phyloP scores from a whole-genome alignment of 2,329 filamentous ascomycete genomes.

The Sporothrix curviconia region DNA sequence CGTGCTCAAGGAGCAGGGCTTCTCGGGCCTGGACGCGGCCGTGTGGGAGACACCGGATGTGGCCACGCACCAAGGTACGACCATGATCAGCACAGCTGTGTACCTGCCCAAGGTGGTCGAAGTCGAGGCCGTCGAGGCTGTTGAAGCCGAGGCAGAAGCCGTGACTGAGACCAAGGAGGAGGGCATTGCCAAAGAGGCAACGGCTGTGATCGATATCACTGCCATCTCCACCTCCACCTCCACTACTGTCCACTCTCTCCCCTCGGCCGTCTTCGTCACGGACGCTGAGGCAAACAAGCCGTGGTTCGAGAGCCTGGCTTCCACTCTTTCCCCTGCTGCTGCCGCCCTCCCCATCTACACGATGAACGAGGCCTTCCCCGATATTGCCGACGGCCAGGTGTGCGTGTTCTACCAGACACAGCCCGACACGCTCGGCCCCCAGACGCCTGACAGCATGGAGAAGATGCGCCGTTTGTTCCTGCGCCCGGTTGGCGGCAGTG shows the following conservation, averaged over 20 bases:
- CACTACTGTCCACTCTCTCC: not conserved
- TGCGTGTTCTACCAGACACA: constrained; percentile 18
- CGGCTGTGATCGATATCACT: too few relatives aligned
- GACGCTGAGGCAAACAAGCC: constrained; percentile 13
- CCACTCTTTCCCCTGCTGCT: not conserved
- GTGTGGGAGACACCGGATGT: constrained; percentile 20
- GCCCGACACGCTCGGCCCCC: constrained; percentile 12
- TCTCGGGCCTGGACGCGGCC: constrained; percentile 18
- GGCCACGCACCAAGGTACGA: constrained; percentile 18
- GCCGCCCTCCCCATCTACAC: constrained; percentile 4
- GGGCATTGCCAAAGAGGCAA: not conserved
- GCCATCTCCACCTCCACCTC: too few relatives aligned
- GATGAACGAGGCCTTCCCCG: constrained; percentile 3
- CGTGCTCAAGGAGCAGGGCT: constrained; percentile 15
- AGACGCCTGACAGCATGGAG: constrained; percentile 23
- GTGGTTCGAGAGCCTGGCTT: constrained; percentile 9
- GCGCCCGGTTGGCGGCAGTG: constrained; percentile 13
- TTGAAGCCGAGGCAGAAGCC: not conserved
- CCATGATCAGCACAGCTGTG: constrained; percentile 19
- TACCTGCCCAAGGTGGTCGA: not conserved
- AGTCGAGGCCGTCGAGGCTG: not conserved
- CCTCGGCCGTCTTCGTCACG: constrained; percentile 12
- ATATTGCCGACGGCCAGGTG: constrained; percentile 4
- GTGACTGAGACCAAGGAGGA: not conserved
- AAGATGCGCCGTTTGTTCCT: constrained; percentile 24